A percentile compares a stretch with the other conserved stretches of the same genome.
phyloP scores from a whole-genome alignment of 139 green algal species.

The Tetradesmus lagerheimii region DNA sequence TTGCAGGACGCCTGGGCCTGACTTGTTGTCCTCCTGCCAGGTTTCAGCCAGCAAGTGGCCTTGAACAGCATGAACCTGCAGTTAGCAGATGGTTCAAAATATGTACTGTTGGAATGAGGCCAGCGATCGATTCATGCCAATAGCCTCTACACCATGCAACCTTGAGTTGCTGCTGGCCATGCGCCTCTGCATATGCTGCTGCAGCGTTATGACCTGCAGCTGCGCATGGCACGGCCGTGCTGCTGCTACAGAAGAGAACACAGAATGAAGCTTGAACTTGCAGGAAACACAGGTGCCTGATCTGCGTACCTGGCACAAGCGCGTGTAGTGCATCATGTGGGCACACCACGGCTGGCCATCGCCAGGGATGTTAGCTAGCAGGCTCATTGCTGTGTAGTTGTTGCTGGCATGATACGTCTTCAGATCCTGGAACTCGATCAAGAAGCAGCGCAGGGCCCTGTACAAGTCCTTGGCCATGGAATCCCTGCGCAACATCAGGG shows the following conservation, averaged over 20 bases:
- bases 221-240: too few relatives aligned
- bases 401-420: conserved; percentile 40
- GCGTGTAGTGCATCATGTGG: conserved; percentile 27
- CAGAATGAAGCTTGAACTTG: too few relatives aligned
- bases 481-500: conserved; percentile 16
- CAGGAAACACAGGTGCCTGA: too few relatives aligned
- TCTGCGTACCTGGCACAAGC: conserved; percentile 34
- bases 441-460: conserved; percentile 40
- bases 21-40: background rate
- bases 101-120: too few relatives aligned
- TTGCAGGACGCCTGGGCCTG: conserved; percentile 32
- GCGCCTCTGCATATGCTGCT: too few relatives aligned
- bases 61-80: conserved; percentile 44
- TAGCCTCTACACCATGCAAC: too few relatives aligned
- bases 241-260: too few relatives aligned
- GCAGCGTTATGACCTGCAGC: too few relatives aligned
- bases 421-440: conserved; percentile 47
- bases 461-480: conserved; percentile 50
- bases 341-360: conserved; percentile 34
- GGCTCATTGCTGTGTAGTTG: conserved; percentile 50
- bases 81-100: background rate
- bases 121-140: too few relatives aligned
- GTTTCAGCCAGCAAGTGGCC: conserved; percentile 42
- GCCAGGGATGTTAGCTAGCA: conserved; percentile 18
- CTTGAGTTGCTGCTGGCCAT: too few relatives aligned